Evolutionary conservation across 495 filamentous ascomycete species (phyloP).

Genomic region (Mytilinidion resinicola): DNA sequence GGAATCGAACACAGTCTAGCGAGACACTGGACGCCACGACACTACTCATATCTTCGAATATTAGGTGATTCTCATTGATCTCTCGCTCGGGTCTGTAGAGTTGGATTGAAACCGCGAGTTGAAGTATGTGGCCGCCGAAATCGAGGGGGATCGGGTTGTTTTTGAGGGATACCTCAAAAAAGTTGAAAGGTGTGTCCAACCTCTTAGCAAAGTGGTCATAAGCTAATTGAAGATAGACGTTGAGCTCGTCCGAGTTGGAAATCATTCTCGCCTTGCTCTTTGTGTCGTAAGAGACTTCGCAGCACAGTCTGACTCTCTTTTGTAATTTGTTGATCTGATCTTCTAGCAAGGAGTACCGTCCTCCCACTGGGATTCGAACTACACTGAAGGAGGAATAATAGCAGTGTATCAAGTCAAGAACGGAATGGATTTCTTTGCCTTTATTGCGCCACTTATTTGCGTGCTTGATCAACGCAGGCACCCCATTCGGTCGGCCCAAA

Average conservation of each 20-base stretch:
- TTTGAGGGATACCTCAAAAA: constrained; percentile 35
- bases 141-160: constrained; percentile 38
- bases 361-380: constrained; percentile 27
- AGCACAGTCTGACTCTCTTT: not conserved
- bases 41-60: constrained; percentile 29
- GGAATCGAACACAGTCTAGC: constrained; percentile 22
- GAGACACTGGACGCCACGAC: constrained; percentile 37
- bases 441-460: constrained; percentile 6
- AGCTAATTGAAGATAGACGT: constrained; percentile 34
- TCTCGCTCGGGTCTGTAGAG: not conserved
- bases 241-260: constrained; percentile 32
- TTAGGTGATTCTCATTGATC: constrained; percentile 1
- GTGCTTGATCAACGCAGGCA: constrained; percentile 4
- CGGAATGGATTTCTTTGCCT: constrained; percentile 25
- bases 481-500: not conserved
- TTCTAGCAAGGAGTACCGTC: constrained; percentile 10
- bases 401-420: constrained; percentile 32
- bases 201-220: constrained; percentile 37
- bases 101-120: constrained; percentile 27
- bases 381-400: constrained; percentile 34
- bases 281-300: constrained; percentile 10
- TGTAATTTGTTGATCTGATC: constrained; percentile 5
- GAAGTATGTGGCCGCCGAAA: constrained; percentile 34
- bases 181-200: constrained; percentile 39
- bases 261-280: constrained; percentile 32